Evolutionary conservation across 768 basidiomycete genomes (phyloP).

Genomic region (Rhizopogon roseolus): DNA sequence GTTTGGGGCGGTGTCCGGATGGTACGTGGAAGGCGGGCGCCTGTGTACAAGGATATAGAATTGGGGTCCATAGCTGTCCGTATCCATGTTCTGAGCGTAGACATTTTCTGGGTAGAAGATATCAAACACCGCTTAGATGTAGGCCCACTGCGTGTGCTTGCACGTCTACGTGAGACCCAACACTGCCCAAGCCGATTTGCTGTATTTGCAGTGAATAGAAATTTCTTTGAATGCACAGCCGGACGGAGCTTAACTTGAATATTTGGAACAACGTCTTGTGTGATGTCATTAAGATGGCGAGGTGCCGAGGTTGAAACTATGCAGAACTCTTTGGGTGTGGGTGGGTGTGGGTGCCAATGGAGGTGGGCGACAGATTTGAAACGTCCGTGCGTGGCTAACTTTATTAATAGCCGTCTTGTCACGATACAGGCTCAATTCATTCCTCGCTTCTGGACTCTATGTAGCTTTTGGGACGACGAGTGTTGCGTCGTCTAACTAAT

Average conservation of each 20-base stretch:
- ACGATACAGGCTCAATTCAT: conserved; percentile 7
- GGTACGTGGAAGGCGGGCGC: no score
- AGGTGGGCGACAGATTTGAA: conserved; percentile 10
- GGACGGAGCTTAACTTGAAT: neutral
- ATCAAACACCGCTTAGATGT: neutral
- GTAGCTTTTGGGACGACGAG: conserved; percentile 47
- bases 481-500: conserved; percentile 57
- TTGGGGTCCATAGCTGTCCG: neutral
- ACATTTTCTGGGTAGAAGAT: neutral
- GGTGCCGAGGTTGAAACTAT: conserved; percentile 49
- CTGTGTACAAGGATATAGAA: neutral
- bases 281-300: conserved; percentile 67
- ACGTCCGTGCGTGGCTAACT: conserved; percentile 1
- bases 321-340: conserved; percentile 42
- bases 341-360: conserved; percentile 1
- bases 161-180: neutral
- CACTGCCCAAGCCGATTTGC: neutral
- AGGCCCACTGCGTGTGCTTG: neutral
- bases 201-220: neutral
- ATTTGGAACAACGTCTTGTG: conserved; percentile 20
- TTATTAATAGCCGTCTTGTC: conserved; percentile 12
- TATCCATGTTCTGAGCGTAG: neutral
- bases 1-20: no score
- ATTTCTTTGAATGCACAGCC: neutral
- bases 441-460: no score